These are phyloP conservation scores for Acidiella bohemica DNA, from an alignment of 495 filamentous ascomycete species.

Conservation along the genomic window DNA sequence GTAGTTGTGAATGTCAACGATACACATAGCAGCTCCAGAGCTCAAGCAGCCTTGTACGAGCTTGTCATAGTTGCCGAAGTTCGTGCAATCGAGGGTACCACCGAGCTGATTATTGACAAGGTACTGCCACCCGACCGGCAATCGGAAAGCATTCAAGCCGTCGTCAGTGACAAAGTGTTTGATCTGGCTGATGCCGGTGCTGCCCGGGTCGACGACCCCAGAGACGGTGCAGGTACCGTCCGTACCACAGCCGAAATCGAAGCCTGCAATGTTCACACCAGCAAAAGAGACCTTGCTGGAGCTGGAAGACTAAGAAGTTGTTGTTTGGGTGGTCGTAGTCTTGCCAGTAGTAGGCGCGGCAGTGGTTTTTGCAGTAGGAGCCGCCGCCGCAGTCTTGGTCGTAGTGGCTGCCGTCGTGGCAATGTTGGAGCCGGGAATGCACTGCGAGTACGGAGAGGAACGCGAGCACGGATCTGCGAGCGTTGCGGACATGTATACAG, in stretches of 20 bases:
- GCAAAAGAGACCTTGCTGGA: slow-evolving; percentile 21
- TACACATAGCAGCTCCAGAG: slow-evolving; percentile 39
- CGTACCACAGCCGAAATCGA: slow-evolving; percentile 40
- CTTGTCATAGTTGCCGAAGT: slow-evolving; percentile 42
- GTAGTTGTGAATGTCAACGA: slow-evolving; percentile 49
- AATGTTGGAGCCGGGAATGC: slow-evolving; percentile 7
- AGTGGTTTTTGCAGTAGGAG: not conserved
- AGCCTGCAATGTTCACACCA: slow-evolving; percentile 34
- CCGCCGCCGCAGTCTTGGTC: not conserved
- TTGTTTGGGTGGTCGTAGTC: not conserved
- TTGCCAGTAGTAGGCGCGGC: not conserved
- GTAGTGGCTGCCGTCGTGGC: not conserved
- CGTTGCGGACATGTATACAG: too few species aligned
- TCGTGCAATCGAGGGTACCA: slow-evolving; percentile 34
- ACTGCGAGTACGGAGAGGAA: slow-evolving; percentile 23
- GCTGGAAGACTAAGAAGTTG: slow-evolving; percentile 2
- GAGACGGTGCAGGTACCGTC: slow-evolving; percentile 32
- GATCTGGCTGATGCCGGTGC: slow-evolving; percentile 37
- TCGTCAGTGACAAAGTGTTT: slow-evolving; percentile 40
- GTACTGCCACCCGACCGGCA: slow-evolving; percentile 45
- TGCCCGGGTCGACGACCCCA: slow-evolving; percentile 19
- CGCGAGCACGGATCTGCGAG: too few species aligned
- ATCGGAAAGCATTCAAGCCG: slow-evolving; percentile 42
- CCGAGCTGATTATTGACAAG: slow-evolving; percentile 39
- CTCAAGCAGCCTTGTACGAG: slow-evolving; percentile 45